phyloP scores from a whole-genome alignment of 371 early-diverging fungal species.

The Actinomucor elegans region DNA sequence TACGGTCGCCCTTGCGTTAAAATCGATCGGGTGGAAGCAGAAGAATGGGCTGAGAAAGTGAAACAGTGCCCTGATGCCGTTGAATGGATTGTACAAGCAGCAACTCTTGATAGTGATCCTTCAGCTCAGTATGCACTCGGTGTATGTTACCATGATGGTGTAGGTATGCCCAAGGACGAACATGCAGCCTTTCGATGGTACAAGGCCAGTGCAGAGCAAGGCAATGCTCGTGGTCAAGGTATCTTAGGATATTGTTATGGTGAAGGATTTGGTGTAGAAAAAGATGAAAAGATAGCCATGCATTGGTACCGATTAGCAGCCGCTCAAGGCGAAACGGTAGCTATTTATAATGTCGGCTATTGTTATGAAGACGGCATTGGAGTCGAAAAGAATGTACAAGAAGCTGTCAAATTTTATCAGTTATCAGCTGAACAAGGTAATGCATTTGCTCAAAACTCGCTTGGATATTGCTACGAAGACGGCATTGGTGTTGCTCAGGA shows the following conservation, averaged over 20 bases:
- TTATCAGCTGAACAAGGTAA: conserved; percentile 86
- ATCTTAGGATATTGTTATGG: conserved; percentile 75
- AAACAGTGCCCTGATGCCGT: conserved; percentile 39
- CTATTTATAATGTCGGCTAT: conserved; percentile 91
- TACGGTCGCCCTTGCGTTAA: conserved; percentile 71
- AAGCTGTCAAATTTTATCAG: conserved; percentile 87
- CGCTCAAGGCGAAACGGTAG: conserved; percentile 84
- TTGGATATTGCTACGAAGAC: conserved; percentile 79
- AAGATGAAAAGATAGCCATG: conserved; percentile 76
- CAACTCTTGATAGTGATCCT: conserved; percentile 37
- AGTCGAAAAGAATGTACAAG: conserved; percentile 69
- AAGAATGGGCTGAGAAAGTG: conserved; percentile 49
- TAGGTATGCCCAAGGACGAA: conserved; percentile 54
- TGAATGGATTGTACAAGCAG: conserved; percentile 60
- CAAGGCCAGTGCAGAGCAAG: conserved; percentile 56
- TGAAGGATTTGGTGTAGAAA: conserved; percentile 75
- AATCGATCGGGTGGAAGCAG: conserved; percentile 71
- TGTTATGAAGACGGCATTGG: conserved; percentile 95
- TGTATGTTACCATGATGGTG: conserved; percentile 70
- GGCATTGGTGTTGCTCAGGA: conserved; percentile 68
- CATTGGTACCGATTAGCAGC: conserved; percentile 84
- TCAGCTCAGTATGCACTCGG: conserved; percentile 59
- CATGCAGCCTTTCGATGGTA: conserved; percentile 60
- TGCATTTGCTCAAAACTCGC: conserved; percentile 73
- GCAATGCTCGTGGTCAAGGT: conserved; percentile 67